Evolutionary conservation across 805 yeast species (phyloP), one percentile per base, ranked within the genome.

Genomic region (Zygoascus ofunaensis): DNA sequence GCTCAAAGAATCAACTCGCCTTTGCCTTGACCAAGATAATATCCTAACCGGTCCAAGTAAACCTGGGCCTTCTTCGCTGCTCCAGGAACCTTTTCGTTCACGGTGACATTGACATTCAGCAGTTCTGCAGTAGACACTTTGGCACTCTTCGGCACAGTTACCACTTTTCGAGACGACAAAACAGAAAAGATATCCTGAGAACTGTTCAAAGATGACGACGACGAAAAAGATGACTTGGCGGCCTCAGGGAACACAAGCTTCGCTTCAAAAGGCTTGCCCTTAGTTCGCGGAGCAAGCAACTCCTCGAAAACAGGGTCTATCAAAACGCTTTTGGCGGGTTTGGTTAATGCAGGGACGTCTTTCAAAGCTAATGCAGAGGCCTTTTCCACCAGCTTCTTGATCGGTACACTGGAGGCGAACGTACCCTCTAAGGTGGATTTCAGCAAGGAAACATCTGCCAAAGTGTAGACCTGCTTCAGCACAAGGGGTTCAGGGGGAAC

Each of bases 281-380:
- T 30, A 19, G 52, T 49, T n/a, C 49, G 64, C 21, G 76, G 74
- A 0, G 77, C 71, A 43, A 79, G 53, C 44, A 81, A 56, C 14
- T 69, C 76, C 53, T 81, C 89, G 52, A 81, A 79, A 4, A 72
- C 49, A 4, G 80, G 73, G 54, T 80, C 87, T 47, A 70, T 70
- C 50, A 70, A 68, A 35, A 74, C 78, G 4, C 58, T 49, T 28
- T 54, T 49, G 43, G 43, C 48, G 24, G 66, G 60, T 41, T 47
- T 55, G 22, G 48, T 20, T 10, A 41, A 37, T 28, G 28, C 19
- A 64, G 61, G 54, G 15, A 57, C 56, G 35, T 54, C 60, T 18
- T 55, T 51, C 40, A 59, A 45, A 1, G 82, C 77, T 28, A 65
- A 52, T 38, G 64, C 59, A 23, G 77, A 60, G 1, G 82, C 77